A percentile compares a stretch with the other conserved stretches of the same genome.
Conservation (phyloP, 2,329 filamentous ascomycete species). For the Colletotrichum sublineola region DNA sequence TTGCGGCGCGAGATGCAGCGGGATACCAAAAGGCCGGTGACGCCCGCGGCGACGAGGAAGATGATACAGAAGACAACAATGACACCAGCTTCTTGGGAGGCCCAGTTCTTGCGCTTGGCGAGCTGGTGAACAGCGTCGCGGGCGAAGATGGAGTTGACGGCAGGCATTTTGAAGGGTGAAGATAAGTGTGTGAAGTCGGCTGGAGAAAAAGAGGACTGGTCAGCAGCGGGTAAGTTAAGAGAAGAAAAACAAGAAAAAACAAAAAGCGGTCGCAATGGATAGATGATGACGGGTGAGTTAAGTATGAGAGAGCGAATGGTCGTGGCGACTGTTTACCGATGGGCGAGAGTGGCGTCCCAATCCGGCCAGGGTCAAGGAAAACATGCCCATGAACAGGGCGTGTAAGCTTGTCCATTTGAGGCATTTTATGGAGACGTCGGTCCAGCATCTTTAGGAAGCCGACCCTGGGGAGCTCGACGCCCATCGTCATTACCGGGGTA, state of each 20-base stretch:
- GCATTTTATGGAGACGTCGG: conserved; percentile 37
- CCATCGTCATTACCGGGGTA: conserved; percentile 37
- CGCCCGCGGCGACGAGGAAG: conserved; percentile 53
- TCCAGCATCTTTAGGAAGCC: not conserved
- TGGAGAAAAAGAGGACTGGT: conserved; percentile 9
- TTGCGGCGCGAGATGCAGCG: conserved; percentile 52
- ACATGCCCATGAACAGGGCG: conserved; percentile 10
- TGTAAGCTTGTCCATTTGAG: conserved; percentile 33
- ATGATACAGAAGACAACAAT: conserved; percentile 61
- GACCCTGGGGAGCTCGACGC: conserved; percentile 12
- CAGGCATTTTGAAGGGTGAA: conserved; percentile 55
- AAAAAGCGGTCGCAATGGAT: not conserved
- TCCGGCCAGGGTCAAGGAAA: conserved; percentile 5
- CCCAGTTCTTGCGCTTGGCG: conserved; percentile 58
- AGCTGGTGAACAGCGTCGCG: conserved; percentile 56
- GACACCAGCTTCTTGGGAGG: conserved; percentile 55
- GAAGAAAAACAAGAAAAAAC: not conserved
- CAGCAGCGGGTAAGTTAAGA: conserved; percentile 20
- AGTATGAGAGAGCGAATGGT: conserved; percentile 30
- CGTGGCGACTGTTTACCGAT: conserved; percentile 22
- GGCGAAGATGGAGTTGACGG: conserved; percentile 55
- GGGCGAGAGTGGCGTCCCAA: not conserved
- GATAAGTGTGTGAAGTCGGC: conserved; percentile 41
- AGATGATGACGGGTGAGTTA: conserved; percentile 28
- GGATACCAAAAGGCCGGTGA: conserved; percentile 50